Conservation (phyloP, 164 flowering plant genomes). For the Houttuynia cordata region DNA sequence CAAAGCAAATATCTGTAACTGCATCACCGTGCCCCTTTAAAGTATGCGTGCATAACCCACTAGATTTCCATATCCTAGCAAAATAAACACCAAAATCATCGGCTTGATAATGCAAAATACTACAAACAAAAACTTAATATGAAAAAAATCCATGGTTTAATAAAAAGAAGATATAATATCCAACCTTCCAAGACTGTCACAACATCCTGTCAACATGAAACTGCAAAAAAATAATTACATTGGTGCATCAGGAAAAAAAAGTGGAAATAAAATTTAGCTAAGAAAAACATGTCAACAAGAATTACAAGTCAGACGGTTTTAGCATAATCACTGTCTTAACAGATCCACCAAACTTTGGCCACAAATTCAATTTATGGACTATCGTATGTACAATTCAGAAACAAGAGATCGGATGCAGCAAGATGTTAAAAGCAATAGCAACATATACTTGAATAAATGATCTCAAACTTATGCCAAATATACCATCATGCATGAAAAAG, state of each 20-base stretch:
- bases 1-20: constrained; percentile 48
- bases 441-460: too few relatives aligned
- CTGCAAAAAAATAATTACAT: constrained; percentile 25
- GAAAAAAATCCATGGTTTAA: not conserved
- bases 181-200: constrained; percentile 85
- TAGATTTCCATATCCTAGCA: constrained; percentile 69
- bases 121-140: not conserved
- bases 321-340: not conserved
- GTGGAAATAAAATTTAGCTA: not conserved
- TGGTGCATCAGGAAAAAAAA: too few relatives aligned
- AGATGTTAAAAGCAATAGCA: too few relatives aligned
- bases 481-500: too few relatives aligned
- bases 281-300: too few relatives aligned
- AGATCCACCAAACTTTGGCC: not conserved
- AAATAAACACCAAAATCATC: not conserved
- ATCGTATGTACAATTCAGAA: too few relatives aligned
- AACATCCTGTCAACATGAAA: constrained; percentile 83
- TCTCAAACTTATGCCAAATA: too few relatives aligned
- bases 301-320: not conserved
- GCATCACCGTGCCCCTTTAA: constrained; percentile 75
- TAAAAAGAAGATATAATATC: not conserved
- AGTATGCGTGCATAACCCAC: constrained; percentile 64
- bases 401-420: too few relatives aligned
- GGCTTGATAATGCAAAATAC: not conserved
- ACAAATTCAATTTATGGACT: too few relatives aligned